Percentiles rank a stretch among this genome's conserved stretches.
These are phyloP conservation scores for Candida sphagnicola DNA, from an alignment of 805 yeast species.

Conservation along the genomic window DNA sequence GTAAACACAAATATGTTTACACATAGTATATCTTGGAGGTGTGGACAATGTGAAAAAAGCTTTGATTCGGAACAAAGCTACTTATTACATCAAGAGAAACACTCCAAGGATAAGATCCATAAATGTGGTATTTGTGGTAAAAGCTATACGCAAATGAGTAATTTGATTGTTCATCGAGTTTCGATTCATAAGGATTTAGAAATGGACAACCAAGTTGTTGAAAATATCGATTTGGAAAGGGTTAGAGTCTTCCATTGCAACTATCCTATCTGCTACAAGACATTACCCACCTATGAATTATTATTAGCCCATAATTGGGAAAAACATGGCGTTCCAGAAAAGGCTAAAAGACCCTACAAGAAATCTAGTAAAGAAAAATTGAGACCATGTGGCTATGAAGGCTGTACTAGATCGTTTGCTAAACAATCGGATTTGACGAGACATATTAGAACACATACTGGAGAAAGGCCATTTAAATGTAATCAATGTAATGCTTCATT, in stretches of 20 bases:
- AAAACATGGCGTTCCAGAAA: slow-evolving; percentile 5
- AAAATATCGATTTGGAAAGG: slow-evolving; percentile 5
- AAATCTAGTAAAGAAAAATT: slow-evolving; percentile 1
- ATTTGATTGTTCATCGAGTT: slow-evolving; percentile 9
- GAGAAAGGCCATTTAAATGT: slow-evolving; percentile 16
- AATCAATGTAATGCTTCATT: slow-evolving; percentile 13
- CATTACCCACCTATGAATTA: slow-evolving; percentile 7
- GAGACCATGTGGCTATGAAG: slow-evolving; percentile 10
- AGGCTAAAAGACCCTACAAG: slow-evolving; percentile 1
- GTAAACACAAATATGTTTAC: neutral
- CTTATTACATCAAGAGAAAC: slow-evolving; percentile 10
- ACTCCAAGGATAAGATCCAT: slow-evolving; percentile 9
- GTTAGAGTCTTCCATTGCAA: slow-evolving; percentile 12
- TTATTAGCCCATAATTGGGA: slow-evolving; percentile 6
- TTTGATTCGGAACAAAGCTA: slow-evolving; percentile 9
- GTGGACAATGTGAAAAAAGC: slow-evolving; percentile 9
- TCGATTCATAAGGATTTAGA: slow-evolving; percentile 10
- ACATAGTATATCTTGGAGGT: slow-evolving; percentile 3
- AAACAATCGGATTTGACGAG: slow-evolving; percentile 14
- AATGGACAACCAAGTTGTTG: slow-evolving; percentile 1
- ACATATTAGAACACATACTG: slow-evolving; percentile 14
- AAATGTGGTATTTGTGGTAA: slow-evolving; percentile 11
- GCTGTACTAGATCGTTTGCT: slow-evolving; percentile 14
- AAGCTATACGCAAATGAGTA: slow-evolving; percentile 10
- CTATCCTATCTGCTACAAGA: slow-evolving; percentile 8